Evolutionary conservation across 2,329 filamentous ascomycete genomes (phyloP), one percentile per base, ranked within the genome.

Genomic region (Monosporascus cannonballus): DNA sequence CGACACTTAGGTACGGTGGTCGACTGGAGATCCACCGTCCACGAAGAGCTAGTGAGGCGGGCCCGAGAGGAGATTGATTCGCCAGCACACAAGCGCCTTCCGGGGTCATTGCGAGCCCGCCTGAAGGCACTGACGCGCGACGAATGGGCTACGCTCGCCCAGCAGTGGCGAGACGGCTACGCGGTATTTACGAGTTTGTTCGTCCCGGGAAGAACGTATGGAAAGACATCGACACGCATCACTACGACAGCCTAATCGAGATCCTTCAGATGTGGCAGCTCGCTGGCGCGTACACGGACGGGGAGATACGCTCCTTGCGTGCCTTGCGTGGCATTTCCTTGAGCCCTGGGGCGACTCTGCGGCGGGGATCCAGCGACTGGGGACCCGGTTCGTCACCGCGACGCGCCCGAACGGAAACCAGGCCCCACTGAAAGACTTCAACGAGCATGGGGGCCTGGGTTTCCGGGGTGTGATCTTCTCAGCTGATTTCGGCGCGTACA

Each of bases 1-100:
- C 64, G 87, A 91, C 70, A 80, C 61, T 91, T 92, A 68, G 88
- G 88, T 59, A 94, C 90, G 1, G 83, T 86, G 57, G 89, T 94
- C 46, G 79, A 93, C 73, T 93, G 89, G 88, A 85, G 88, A 52
- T 75, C 74, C 39, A 82, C 83, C 2, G 81, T 94, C 20, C 80
- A 77, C 15, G 71, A 76, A 8, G 80, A 81, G 51, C 77, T 94
- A 47, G 66, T 71, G 24, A 64, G 73, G 11, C 75, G 76, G 39
- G 78, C 81, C 15, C 64, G 69, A 27, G 68, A 73, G 53, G 79
- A 80, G 60, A 64, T 65, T 15, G 72, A 84, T 46, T 76, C 76
- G 34, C 71, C 76, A 17, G 60, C 73, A 39, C 68, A 71, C 37
- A 64, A 68, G 51, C 71, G 72, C 15, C 66, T 85, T 6, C 63